These are phyloP conservation scores for Tulasnella calospora DNA, from an alignment of 768 basidiomycete genomes.

Conservation along the genomic window DNA sequence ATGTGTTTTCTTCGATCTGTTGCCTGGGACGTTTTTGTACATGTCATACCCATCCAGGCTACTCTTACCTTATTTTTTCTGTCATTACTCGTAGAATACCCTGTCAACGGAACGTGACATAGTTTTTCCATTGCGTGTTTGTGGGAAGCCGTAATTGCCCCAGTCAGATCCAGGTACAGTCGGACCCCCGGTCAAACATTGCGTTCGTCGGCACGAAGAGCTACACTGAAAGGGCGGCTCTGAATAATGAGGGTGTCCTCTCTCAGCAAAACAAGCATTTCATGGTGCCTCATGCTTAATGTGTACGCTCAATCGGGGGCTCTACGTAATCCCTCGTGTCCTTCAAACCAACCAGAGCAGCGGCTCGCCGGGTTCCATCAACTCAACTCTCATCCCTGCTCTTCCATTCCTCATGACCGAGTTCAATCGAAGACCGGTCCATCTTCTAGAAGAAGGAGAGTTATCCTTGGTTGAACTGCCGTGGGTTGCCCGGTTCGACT, in stretches of 20 bases:
- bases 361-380: not conserved
- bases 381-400: not conserved
- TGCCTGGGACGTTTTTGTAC: not conserved
- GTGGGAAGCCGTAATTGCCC: too few relatives aligned
- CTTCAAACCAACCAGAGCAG: not conserved
- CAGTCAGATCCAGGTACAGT: too few relatives aligned
- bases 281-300: not conserved
- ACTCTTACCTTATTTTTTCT: not conserved
- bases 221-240: not conserved
- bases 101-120: not conserved
- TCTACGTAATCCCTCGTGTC: too few relatives aligned
- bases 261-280: not conserved
- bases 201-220: not conserved
- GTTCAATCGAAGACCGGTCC: not conserved
- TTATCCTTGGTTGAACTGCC: not conserved
- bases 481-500: conserved; percentile 10
- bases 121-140: not conserved
- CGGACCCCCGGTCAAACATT: too few relatives aligned
- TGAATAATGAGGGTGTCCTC: not conserved
- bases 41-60: not conserved
- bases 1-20: not conserved
- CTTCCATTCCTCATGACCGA: not conserved
- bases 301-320: too few relatives aligned
- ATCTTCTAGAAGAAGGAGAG: not conserved
- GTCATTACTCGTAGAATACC: conserved; percentile 2